These are phyloP conservation scores for Capsicum baccatum DNA, from an alignment of 257 asterid species.

Conservation along the genomic window DNA sequence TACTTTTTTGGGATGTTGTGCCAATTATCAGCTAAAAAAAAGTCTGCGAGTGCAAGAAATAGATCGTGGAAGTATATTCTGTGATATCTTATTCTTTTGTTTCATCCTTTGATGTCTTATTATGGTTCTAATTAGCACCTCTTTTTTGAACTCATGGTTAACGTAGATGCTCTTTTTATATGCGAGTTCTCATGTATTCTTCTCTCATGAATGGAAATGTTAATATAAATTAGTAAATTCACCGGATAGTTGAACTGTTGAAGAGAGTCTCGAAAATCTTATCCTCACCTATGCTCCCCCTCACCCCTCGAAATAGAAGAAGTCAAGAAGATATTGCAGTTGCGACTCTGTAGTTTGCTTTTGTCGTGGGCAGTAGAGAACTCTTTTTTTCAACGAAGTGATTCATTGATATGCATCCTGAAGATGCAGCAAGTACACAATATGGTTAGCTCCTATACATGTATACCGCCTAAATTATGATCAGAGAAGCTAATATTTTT, in stretches of 20 bases:
- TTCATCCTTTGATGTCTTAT: too few species aligned
- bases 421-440: background rate
- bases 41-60: background rate
- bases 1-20: background rate
- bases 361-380: background rate
- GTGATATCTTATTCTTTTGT: too few species aligned
- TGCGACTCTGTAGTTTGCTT: background rate
- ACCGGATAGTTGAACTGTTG: background rate
- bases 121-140: too few species aligned
- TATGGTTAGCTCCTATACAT: background rate
- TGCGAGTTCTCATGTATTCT: background rate
- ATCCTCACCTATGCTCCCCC: background rate
- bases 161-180: background rate
- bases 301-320: background rate
- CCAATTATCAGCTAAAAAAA: background rate
- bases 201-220: constrained; percentile 14
- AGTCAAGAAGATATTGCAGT: background rate
- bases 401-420: constrained; percentile 17
- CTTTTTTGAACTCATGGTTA: too few species aligned
- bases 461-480: background rate
- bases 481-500: background rate
- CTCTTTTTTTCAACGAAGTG: background rate
- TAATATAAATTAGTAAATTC: constrained; percentile 15
- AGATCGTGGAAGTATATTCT: too few species aligned
- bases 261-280: background rate